Evolutionary conservation across 352 stramenopile genomes (phyloP).

Genomic region (Peronospora farinosa): DNA sequence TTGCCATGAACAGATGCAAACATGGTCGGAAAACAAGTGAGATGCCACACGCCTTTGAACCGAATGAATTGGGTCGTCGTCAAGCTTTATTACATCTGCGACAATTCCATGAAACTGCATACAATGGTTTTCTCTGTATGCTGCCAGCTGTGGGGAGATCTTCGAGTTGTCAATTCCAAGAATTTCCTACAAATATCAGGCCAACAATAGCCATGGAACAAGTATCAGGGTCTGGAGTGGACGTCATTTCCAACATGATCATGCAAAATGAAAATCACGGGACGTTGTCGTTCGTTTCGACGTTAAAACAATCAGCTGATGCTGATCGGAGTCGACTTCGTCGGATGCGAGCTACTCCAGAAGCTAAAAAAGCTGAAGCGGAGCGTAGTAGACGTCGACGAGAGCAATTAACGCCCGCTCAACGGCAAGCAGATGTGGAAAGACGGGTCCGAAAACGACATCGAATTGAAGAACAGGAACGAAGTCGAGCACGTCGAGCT

Average conservation of each 20-base stretch:
- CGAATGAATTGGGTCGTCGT: conserved; percentile 46
- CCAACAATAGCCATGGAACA: neutral
- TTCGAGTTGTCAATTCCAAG: neutral
- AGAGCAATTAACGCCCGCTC: conserved; percentile 53
- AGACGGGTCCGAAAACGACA: conserved; percentile 54
- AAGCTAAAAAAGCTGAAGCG: conserved; percentile 44
- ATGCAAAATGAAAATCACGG: neutral
- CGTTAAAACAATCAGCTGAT: conserved; percentile 36
- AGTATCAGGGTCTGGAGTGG: neutral
- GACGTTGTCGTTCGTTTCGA: neutral
- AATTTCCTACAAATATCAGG: neutral
- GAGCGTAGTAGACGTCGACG: conserved; percentile 52
- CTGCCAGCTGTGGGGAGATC: conserved; percentile 28
- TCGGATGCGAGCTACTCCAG: conserved; percentile 38
- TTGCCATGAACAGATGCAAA: conserved; percentile 43
- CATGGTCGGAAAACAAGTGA: conserved; percentile 32
- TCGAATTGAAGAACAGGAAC: conserved; percentile 38
- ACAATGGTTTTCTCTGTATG: conserved; percentile 46
- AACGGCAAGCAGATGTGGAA: conserved; percentile 62
- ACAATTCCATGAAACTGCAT: conserved; percentile 48
- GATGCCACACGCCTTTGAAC: conserved; percentile 54
- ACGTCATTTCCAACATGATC: too few species aligned
- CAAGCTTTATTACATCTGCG: conserved; percentile 63
- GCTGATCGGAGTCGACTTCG: conserved; percentile 56
- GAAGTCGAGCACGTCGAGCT: conserved; percentile 42